Percentiles rank a stretch among this genome's conserved stretches.
These are phyloP conservation scores for Biscogniauxia sp. DNA, from an alignment of 2,329 filamentous ascomycete genomes.

Conservation along the genomic window DNA sequence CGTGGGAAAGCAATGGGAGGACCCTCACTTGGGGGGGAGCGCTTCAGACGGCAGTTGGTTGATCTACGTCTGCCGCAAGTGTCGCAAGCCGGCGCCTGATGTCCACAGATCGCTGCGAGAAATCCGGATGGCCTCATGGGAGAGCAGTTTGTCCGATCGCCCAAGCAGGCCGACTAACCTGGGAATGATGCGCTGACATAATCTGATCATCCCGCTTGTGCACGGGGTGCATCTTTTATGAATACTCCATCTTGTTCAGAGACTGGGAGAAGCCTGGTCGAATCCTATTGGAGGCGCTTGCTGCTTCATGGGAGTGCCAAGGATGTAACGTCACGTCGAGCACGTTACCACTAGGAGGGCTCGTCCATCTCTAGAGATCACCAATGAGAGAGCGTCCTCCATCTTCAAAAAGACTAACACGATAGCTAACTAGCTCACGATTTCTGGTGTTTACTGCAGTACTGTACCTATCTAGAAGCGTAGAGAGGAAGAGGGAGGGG, in stretches of 20 bases:
- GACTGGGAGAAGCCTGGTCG: background rate
- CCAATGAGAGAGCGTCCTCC: slow-evolving; percentile 10
- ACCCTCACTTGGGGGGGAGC: background rate
- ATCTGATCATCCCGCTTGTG: slow-evolving; percentile 1
- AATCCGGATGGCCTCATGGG: background rate
- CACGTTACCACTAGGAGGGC: slow-evolving; percentile 3
- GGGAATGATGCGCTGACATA: slow-evolving; percentile 11
- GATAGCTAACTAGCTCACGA: background rate
- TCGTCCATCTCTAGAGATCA: slow-evolving; percentile 3
- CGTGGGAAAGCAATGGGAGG: background rate
- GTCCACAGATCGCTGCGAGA: background rate
- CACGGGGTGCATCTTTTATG: background rate
- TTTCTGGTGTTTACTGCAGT: slow-evolving; percentile 2
- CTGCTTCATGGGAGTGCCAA: slow-evolving; percentile 13
- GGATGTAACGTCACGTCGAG: slow-evolving; percentile 25
- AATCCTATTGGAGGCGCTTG: slow-evolving; percentile 14
- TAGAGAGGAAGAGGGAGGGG: background rate
- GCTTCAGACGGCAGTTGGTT: background rate
- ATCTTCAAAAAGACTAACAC: background rate
- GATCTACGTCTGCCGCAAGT: background rate
- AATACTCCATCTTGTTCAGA: slow-evolving; percentile 2
- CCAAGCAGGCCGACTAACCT: background rate
- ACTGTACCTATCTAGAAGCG: background rate
- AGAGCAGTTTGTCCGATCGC: slow-evolving; percentile 2
- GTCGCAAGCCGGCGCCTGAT: background rate